A percentile compares a stretch with the other conserved stretches of the same genome.
Evolutionary conservation across 1,284 basidiomycete species (phyloP).

Genomic region (Stereum hirsutum): DNA sequence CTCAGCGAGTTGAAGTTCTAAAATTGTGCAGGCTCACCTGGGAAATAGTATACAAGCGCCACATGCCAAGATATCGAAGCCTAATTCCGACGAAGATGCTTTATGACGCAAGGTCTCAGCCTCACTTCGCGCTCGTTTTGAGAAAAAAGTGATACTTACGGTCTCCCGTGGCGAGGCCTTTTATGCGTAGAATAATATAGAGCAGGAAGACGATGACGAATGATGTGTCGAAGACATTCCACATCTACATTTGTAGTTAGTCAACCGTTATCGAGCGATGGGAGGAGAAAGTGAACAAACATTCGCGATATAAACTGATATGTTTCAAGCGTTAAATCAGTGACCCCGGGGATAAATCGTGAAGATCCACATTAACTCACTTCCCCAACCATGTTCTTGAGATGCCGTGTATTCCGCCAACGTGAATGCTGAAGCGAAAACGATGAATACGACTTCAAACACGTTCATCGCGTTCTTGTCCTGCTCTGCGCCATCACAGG

Average conservation of each 20-base stretch:
- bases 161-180: slow-evolving; percentile 50
- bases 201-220: slow-evolving; percentile 68
- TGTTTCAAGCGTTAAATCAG: background rate
- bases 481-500: slow-evolving; percentile 33
- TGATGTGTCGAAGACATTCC: slow-evolving; percentile 81
- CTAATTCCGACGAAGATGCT: slow-evolving; percentile 55
- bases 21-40: slow-evolving; percentile 29
- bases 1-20: no score
- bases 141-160: slow-evolving; percentile 27
- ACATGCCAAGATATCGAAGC: slow-evolving; percentile 78
- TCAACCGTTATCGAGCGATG: background rate
- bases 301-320: slow-evolving; percentile 72
- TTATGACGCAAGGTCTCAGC: background rate
- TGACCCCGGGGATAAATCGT: background rate
- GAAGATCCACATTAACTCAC: slow-evolving; percentile 37
- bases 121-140: no score
- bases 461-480: slow-evolving; percentile 38
- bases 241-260: no score
- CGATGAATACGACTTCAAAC: slow-evolving; percentile 67
- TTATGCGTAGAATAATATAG: slow-evolving; percentile 60
- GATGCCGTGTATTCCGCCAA: slow-evolving; percentile 76
- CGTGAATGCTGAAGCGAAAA: slow-evolving; percentile 70
- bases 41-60: slow-evolving; percentile 86
- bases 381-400: slow-evolving; percentile 78
- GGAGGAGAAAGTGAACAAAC: slow-evolving; percentile 26